A percentile compares a stretch with the other conserved stretches of the same genome.
Evolutionary conservation across 306 rosid species (phyloP).

Genomic region (Prunus salicina): DNA sequence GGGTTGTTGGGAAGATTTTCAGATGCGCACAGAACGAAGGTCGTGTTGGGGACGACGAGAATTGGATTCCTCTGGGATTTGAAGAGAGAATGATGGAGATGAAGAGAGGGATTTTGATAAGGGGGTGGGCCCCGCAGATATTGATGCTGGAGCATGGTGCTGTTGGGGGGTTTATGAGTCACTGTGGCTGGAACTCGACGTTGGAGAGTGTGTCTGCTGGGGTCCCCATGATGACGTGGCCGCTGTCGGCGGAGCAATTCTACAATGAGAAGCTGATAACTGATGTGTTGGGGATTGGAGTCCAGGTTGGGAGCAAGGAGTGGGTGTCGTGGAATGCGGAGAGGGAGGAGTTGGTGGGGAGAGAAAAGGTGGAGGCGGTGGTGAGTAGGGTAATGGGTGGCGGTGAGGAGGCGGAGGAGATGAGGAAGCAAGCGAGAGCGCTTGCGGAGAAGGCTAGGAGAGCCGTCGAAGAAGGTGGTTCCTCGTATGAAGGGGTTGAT

Average conservation of each 20-base stretch:
- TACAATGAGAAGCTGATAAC: conserved; percentile 64
- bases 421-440: conserved; percentile 41
- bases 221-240: conserved; percentile 70
- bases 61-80: conserved; percentile 32
- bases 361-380: conserved; percentile 46
- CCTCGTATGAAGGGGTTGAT: conserved; percentile 32
- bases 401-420: conserved; percentile 41
- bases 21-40: background rate
- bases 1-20: conserved; percentile 13
- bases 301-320: conserved; percentile 56
- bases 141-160: conserved; percentile 54
- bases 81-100: conserved; percentile 45
- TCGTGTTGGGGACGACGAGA: background rate
- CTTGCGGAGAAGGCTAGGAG: conserved; percentile 37
- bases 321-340: conserved; percentile 38
- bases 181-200: conserved; percentile 80
- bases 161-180: conserved; percentile 65
- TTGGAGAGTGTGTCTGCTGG: conserved; percentile 53
- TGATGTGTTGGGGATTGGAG: conserved; percentile 46
- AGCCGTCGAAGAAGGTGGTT: conserved; percentile 53
- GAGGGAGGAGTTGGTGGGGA: conserved; percentile 34
- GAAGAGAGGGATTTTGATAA: conserved; percentile 46
- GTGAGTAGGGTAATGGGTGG: conserved; percentile 52
- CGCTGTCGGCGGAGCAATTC: conserved; percentile 68
- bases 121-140: conserved; percentile 73